phyloP scores from a whole-genome alignment of 495 filamentous ascomycete species.

The Neurospora sp. region DNA sequence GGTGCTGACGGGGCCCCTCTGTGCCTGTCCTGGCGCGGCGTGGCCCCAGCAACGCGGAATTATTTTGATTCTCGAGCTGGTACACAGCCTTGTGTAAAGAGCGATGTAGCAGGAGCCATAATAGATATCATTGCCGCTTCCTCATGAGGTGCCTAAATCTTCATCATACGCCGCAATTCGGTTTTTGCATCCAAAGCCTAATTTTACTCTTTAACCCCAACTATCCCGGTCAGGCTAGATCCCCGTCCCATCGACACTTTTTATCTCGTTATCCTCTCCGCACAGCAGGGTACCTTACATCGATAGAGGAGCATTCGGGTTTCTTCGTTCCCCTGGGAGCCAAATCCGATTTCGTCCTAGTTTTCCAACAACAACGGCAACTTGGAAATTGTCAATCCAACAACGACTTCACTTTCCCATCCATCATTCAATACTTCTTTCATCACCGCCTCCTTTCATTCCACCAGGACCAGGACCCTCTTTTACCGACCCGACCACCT shows the following conservation, averaged over 20 bases:
- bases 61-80: neutral
- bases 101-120: neutral
- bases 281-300: neutral
- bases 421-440: neutral
- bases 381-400: neutral
- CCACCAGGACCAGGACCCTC: neutral
- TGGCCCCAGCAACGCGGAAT: neutral
- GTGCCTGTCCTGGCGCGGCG: neutral
- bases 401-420: neutral
- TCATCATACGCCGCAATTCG: neutral
- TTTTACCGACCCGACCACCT: neutral
- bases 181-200: neutral
- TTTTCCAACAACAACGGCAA: neutral
- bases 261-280: neutral
- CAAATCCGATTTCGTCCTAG: neutral
- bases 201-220: neutral
- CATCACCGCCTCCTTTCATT: neutral
- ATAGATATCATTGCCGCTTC: neutral
- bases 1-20: neutral
- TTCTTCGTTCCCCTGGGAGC: neutral
- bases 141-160: neutral
- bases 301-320: neutral
- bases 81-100: neutral
- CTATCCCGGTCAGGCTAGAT: neutral
- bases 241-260: neutral